Evolutionary conservation across 148 eudicot species (phyloP), one percentile per base, ranked within the genome.

Genomic region (Chenopodium quinoa): DNA sequence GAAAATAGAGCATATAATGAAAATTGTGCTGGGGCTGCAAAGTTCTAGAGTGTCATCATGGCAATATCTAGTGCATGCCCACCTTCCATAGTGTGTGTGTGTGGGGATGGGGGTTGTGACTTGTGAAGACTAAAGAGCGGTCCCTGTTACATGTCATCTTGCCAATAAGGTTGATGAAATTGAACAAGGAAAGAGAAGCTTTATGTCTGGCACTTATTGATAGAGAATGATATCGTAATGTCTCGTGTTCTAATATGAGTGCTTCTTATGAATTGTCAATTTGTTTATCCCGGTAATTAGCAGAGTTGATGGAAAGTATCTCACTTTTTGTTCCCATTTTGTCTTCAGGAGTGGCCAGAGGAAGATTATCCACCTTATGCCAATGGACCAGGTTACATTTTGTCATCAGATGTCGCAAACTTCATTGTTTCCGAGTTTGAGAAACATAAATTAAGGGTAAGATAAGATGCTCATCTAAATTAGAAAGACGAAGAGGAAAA

Each of bases 361-460:
- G 99, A 92, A 87, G 91, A 79, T 68, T 95, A 95, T 84, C 99
- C 99, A 76, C 91, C 93, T 67, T 95, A 93, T 70, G 99, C 99
- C 64, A 91, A 95, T 84, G 99, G 99, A 11, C 97, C 97, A n/a
- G 99, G 97, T 82, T 95, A 95, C 91, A 88, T 92, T 64, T 67
- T 95, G 76, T 92, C 99, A 77, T 84, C 92, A 69, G 97, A 95
- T 83, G 88, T 95, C 47, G 99, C 97, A 44, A 77, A 87, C 47
- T 91, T 80, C 84, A 85, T 93, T 56, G 88, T 92, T 17, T 90
- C 94, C 0, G 89, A 92, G 80, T 93, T 91, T 84, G 90, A 96
- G 87, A 88, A 90, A 52, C 93, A 87, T 72, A 93, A 88, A 77
- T 60, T 96, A 56, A 87, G 94, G 91, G 98, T 94, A 88, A 69